A percentile compares a stretch with the other conserved stretches of the same genome.
Conservation (phyloP, 2,329 filamentous ascomycete species). For the Harringtonia lauricola region DNA sequence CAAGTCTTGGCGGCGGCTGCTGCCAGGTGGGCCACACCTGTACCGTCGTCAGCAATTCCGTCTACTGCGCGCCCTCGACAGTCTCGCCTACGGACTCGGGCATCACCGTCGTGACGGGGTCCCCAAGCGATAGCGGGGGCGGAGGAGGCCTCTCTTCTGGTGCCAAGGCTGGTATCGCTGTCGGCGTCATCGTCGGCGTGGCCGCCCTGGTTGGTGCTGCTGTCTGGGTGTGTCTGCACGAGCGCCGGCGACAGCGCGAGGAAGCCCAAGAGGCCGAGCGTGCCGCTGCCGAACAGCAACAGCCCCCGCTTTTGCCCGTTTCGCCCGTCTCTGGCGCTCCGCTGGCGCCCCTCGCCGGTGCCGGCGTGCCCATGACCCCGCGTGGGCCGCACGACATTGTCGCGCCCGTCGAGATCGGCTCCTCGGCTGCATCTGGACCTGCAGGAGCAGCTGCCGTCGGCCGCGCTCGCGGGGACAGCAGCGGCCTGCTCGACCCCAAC, state of each 20-base stretch:
- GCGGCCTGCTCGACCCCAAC: not conserved
- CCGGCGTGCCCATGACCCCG: constrained; percentile 31
- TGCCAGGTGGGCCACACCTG: constrained; percentile 34
- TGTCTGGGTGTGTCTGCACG: constrained; percentile 34
- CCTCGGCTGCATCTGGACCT: constrained; percentile 8
- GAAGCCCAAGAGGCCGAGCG: not conserved
- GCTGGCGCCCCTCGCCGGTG: too few species aligned
- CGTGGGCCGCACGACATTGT: constrained; percentile 37
- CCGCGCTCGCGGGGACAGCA: not conserved
- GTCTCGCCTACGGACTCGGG: constrained; percentile 15
- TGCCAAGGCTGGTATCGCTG: constrained; percentile 46
- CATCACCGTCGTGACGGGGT: constrained; percentile 8
- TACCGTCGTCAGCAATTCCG: constrained; percentile 22
- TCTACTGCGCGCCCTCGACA: constrained; percentile 27
- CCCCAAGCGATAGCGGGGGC: constrained; percentile 2
- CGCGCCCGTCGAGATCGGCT: constrained; percentile 43
- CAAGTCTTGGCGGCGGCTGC: constrained; percentile 34
- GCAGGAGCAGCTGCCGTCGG: too few species aligned
- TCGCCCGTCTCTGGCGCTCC: too few species aligned
- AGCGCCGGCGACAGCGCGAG: constrained; percentile 10
- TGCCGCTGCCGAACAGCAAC: too few species aligned
- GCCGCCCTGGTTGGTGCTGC: constrained; percentile 28
- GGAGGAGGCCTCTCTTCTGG: constrained; percentile 29
- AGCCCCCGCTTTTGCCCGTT: not conserved
- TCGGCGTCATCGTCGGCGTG: constrained; percentile 35